Conservation (phyloP, 2,329 filamentous ascomycete species). For the Colletotrichum liaoningense region DNA sequence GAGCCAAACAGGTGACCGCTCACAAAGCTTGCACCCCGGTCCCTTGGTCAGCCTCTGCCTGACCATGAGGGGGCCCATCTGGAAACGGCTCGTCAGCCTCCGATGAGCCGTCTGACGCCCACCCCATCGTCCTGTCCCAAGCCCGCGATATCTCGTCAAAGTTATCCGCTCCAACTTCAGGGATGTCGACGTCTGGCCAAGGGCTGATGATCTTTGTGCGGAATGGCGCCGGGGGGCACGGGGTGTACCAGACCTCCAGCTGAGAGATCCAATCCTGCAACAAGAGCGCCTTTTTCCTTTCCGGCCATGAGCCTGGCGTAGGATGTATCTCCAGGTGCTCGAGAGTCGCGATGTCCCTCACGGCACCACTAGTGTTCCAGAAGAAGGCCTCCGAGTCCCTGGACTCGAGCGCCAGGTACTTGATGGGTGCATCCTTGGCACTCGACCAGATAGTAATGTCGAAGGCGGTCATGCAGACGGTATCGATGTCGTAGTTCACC, state of each 20-base stretch:
- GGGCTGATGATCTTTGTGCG: slow-evolving; percentile 16
- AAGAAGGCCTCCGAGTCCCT: slow-evolving; percentile 19
- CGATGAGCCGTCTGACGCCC: slow-evolving; percentile 7
- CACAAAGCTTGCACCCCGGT: too few species aligned
- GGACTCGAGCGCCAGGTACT: slow-evolving; percentile 15
- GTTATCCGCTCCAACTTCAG: slow-evolving; percentile 17
- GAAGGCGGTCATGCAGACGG: slow-evolving; percentile 17
- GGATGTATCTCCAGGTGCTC: slow-evolving; percentile 16
- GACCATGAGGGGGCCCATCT: too few species aligned
- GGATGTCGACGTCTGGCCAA: slow-evolving; percentile 16
- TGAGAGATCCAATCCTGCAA: slow-evolving; percentile 2
- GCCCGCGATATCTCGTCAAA: slow-evolving; percentile 18
- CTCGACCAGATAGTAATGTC: slow-evolving; percentile 17
- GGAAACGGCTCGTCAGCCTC: slow-evolving; percentile 10
- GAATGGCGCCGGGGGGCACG: background rate
- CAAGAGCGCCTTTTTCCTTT: slow-evolving; percentile 9
- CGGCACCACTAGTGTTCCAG: slow-evolving; percentile 17
- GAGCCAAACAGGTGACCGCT: background rate
- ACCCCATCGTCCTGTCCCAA: background rate
- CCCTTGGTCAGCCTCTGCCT: too few species aligned
- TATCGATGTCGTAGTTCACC: slow-evolving; percentile 20
- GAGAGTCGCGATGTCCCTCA: slow-evolving; percentile 13
- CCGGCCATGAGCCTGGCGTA: slow-evolving; percentile 17
- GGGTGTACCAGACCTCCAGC: slow-evolving; percentile 6
- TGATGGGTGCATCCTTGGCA: slow-evolving; percentile 15